Evolutionary conservation across 768 basidiomycete genomes (phyloP), one percentile per base, ranked within the genome.

Genomic region (Naganishia antarctica): DNA sequence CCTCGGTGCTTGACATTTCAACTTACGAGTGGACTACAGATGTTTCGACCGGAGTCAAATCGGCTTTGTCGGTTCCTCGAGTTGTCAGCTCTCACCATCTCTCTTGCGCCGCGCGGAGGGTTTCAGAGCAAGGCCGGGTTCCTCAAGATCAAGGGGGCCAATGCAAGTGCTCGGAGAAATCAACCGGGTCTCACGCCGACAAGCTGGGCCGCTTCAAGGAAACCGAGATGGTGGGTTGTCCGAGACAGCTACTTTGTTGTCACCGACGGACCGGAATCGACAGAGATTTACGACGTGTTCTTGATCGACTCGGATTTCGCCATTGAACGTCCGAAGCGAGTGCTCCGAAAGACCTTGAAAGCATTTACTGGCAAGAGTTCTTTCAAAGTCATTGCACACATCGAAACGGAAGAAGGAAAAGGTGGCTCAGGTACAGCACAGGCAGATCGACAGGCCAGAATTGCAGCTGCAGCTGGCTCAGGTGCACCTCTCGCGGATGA

Each of bases 41-140:
- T 98, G 89, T 96, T 94, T 78, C 90, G 92, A 71, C 90, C 93
- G 0, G 85, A 91, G 23, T 84, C 90, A 0, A 97, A 97, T 72
- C 85, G 93, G 34, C 79, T 99, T 0, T 86, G 87, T 44, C 86
- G 86, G 5, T 99, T 97, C 78, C 82, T 99, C 49, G 96, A 99
- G 76, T 82, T 98, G 46, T 92, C 89, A 46, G 86, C 93, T 0
- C 80, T 98, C 28, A 93, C 88, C 9, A 84, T 97, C 64, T 74
- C 84, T 11, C 82, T 92, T 21, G 90, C 92, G 0, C 74, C 73
- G 40, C 68, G 76, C 83, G 93, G 92, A 11, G 91, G 92, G 6
- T 79, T 83, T 25, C 94, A 97, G 73, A 88, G 88, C 69, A 99
- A 99, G 78, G 92, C 88, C 8, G 94, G 96, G 0, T 88, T 84